Evolutionary conservation across 345 rosid species (phyloP), one percentile per base, ranked within the genome.

Genomic region (Fremontodendron californicum): DNA sequence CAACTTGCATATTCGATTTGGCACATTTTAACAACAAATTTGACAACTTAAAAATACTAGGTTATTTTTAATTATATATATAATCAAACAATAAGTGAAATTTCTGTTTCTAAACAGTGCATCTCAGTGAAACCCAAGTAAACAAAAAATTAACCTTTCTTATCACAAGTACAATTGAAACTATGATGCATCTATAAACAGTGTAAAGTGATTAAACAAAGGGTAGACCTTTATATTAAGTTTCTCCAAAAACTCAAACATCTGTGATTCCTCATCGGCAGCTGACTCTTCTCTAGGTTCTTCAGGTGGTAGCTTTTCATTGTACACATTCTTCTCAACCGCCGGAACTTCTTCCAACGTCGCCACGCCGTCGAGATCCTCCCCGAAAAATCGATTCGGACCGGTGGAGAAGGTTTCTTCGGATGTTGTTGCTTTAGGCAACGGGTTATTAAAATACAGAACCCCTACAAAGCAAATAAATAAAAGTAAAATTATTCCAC

Each of bases 211-310:
- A 71, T 31, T 48, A 31, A 31, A 31, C 61, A 33, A 42, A 25
- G 60, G 43, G 69, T 81, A 73, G 76, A 93, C 98, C 98, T 92
- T 86, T 33, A 88, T 23, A 35, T 86, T 85, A 58, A 90, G 74
- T 39, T 82, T 85, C 49, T 88, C 86, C 83, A 90, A 74, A 62
- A 94, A 79, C 40, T 89, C 90, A 25, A 75, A 49, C 21, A 74
- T 45, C 79, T 80, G 85, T 23, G 66, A 37, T 35, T 78, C 87
- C 21, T 57, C 87, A 63, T 84, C 84, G 15, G 52, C 76, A 49
- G 84, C 76, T 21, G 82, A 76, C 48, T 86, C 89, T 42, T 77
- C 81, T 71, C 60, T 78, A 62, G 83, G 21, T 12, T 43, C 83
- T 70, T 79, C 87, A 10, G 73, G 27, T 6, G 81, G 49, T 29